A percentile compares a stretch with the other conserved stretches of the same genome.
These are phyloP conservation scores for Colletotrichum spinosum DNA, from an alignment of 2,329 filamentous ascomycete species.

Conservation along the genomic window DNA sequence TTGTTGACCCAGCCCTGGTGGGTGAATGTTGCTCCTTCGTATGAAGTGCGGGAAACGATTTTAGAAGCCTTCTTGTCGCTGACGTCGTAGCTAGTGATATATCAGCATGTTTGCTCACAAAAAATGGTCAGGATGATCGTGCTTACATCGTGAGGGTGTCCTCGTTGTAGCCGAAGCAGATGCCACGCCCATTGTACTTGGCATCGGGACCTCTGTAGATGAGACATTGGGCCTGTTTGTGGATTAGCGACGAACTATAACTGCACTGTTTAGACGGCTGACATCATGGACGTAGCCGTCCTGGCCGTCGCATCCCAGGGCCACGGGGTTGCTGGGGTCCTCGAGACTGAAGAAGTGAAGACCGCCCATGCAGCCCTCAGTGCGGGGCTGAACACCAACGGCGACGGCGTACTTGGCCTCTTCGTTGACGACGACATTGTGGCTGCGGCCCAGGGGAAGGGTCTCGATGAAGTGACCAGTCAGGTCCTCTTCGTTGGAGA, in stretches of 20 bases:
- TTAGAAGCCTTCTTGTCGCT: constrained; percentile 59
- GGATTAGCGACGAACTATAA: not conserved
- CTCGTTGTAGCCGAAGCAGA: constrained; percentile 67
- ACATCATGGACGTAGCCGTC: constrained; percentile 68
- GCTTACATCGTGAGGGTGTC: constrained; percentile 59
- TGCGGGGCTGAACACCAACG: constrained; percentile 49
- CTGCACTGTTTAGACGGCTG: not conserved
- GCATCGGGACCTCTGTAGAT: constrained; percentile 62
- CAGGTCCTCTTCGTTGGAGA: constrained; percentile 44
- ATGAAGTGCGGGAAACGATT: constrained; percentile 65
- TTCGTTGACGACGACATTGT: constrained; percentile 63
- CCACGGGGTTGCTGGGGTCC: constrained; percentile 62
- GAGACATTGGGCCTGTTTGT: constrained; percentile 62
- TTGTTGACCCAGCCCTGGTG: constrained; percentile 68
- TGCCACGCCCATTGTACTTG: constrained; percentile 57
- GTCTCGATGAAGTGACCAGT: constrained; percentile 43
- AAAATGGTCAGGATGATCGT: no score
- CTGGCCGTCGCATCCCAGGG: constrained; percentile 60
- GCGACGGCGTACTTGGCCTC: constrained; percentile 58
- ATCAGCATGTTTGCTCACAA: no score
- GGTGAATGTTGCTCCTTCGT: constrained; percentile 67
- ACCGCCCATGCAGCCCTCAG: constrained; percentile 55
- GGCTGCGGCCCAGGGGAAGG: constrained; percentile 53
- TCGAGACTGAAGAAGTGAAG: constrained; percentile 66
- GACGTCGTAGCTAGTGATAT: constrained; percentile 54